Conservation (phyloP, 2,329 filamentous ascomycete species). For the Alternaria arborescens region DNA sequence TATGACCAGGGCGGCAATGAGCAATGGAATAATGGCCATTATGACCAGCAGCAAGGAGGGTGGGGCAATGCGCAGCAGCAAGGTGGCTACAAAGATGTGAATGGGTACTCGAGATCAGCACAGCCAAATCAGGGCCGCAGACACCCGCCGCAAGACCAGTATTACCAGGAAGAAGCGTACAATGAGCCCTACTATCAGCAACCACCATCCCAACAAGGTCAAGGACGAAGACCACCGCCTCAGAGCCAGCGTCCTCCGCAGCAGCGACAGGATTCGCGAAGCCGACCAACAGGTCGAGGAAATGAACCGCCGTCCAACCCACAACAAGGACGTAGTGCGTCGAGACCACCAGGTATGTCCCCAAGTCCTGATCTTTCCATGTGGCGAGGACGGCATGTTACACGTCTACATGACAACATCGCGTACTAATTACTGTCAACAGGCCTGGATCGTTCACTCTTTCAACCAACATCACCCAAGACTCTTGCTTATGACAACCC, state of each 20-base stretch:
- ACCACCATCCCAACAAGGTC: slow-evolving; percentile 35
- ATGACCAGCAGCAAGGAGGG: slow-evolving; percentile 40
- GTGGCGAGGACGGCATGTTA: background rate
- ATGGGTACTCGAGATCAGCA: slow-evolving; percentile 29
- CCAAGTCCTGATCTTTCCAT: background rate
- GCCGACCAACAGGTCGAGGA: slow-evolving; percentile 34
- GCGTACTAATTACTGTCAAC: slow-evolving; percentile 18
- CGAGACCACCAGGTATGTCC: slow-evolving; percentile 42
- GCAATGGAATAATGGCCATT: slow-evolving; percentile 48
- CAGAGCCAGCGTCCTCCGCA: slow-evolving; percentile 34
- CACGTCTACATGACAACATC: background rate
- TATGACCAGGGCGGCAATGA: slow-evolving; percentile 46
- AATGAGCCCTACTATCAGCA: slow-evolving; percentile 38
- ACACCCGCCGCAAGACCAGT: slow-evolving; percentile 31
- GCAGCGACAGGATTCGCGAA: slow-evolving; percentile 40
- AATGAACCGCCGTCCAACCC: slow-evolving; percentile 29
- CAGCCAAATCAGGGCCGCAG: slow-evolving; percentile 25
- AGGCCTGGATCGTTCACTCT: slow-evolving; percentile 44
- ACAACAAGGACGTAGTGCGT: slow-evolving; percentile 36
- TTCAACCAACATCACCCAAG: slow-evolving; percentile 40
- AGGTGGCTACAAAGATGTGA: slow-evolving; percentile 35
- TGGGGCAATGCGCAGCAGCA: slow-evolving; percentile 40
- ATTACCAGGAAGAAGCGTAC: slow-evolving; percentile 40
- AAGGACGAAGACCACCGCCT: slow-evolving; percentile 26
- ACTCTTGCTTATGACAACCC: slow-evolving; percentile 55